These are phyloP conservation scores for Forsythia suspensa DNA, from an alignment of 257 asterid species.

Conservation along the genomic window DNA sequence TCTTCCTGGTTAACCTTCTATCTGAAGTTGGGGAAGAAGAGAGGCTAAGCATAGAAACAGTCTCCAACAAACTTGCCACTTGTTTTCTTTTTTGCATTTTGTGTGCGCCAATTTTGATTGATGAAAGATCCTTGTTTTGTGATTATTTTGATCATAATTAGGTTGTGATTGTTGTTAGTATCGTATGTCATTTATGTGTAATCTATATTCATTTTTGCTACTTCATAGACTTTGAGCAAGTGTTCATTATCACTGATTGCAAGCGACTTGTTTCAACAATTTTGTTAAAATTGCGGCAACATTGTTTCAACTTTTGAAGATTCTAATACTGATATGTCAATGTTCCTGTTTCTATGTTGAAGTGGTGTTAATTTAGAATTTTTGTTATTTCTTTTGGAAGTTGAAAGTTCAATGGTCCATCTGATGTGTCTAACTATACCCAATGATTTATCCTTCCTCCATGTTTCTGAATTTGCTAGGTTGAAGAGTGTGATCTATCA, in stretches of 20 bases:
- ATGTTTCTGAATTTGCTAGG: conserved; percentile 41
- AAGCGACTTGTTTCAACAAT: background rate
- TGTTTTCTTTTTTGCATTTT: background rate
- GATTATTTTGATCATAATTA: background rate
- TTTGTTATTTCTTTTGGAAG: background rate
- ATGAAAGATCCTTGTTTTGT: background rate
- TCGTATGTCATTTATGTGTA: background rate
- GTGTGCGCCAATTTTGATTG: background rate
- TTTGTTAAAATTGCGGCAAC: conserved; percentile 1
- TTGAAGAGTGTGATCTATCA: conserved; percentile 72
- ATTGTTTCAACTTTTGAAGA: background rate
- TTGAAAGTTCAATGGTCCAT: background rate
- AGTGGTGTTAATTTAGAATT: background rate
- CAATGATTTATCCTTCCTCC: conserved; percentile 5
- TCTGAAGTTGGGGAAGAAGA: background rate
- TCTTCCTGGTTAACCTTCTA: background rate
- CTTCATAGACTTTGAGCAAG: background rate
- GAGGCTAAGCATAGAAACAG: background rate
- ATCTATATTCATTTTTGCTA: background rate
- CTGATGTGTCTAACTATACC: background rate
- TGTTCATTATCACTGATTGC: background rate
- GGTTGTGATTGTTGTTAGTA: background rate
- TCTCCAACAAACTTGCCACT: background rate
- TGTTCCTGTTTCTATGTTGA: background rate
- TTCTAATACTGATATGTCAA: background rate